Base-by-base conservation (phyloP, 2,329 filamentous ascomycete species). In the Ophiostoma fasciatum region DNA sequence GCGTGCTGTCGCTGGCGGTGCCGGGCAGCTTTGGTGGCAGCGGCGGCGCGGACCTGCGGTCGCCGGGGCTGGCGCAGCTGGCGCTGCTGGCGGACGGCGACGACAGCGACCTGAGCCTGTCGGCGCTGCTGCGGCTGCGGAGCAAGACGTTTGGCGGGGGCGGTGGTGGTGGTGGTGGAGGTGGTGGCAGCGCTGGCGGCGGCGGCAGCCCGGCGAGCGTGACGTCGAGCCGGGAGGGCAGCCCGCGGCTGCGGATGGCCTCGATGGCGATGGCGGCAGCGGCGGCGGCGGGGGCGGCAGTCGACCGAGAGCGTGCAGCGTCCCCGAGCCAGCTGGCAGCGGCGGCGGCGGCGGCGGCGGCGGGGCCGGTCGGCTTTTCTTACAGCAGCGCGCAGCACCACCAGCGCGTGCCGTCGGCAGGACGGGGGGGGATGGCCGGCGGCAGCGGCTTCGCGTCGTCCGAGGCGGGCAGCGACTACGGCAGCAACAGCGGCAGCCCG, bases 1-100 rank as follows among this genome's bases (percentile, higher is more conserved):
- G 82, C 1, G 73, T 93, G 40, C 82, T 92, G 61, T 83, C 79
- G 40, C 61, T 88, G 42, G 65, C 63, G 7, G 59, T 75, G 22
- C 71, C 73, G 30, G 23, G 23, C 23, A 25, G 23, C 11, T 25
- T 25, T 13, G 23, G 23, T 13, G 23, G 23, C 8, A 41, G 45
- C 5, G 43, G 56, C 12, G 50, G 53, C n/a, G 51, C 48, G 40
- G 71, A 64, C 39, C 49, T 83, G 3, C 64, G 75, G 22, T 83
- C 78, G 45, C 80, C 83, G 1, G 80, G 80, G 0, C 63, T 93
- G 18, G 79, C 81, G 1, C 81, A 93, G 51, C 61, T 94, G 18
- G 79, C 82, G 1, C 71, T 66, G 65, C 68, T 61, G 67, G 63
- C 64, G 3, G 73, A 73, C 30, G 75, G 83, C 37, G 27, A 73